Base-by-base conservation (phyloP, 345 rosid genomes). In the Populus deltoides region DNA sequence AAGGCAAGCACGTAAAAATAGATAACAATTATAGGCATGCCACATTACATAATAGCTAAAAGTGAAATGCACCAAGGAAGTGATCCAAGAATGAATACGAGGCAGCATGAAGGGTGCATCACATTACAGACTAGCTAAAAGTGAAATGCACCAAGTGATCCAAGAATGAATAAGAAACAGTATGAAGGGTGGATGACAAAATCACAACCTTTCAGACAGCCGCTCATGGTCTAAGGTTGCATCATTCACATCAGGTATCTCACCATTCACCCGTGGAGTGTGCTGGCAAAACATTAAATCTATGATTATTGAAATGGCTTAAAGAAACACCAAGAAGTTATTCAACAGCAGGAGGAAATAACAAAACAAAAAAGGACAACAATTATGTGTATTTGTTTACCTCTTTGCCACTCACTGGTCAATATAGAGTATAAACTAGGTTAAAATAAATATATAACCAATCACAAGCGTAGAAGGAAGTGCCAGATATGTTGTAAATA, bases 181-280 rank as follows among this genome's bases (percentile, higher is more conserved):
- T 36, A 65, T 53, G 49, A 8, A 69, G 18, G 45, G 75, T 13
- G 67, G 35, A 63, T 66, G 75, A 65, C 18, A 77, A 74, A 75
- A 76, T 75, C 66, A 80, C 66, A 78, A 93, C 99, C 99, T 95
- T 88, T 85, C 93, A 86, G 96, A 95, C 61, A 95, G 90, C n/a
- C 93, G 89, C 82, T 85, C 94, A 82, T 95, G 99, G 84, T 95
- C 96, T 80, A 93, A 83, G 74, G 90, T 86, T 81, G 99, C 99
- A 81, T 95, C 96, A 81, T 86, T 90, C 69, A 87, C 88, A 80
- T 92, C 94, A 8, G 99, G 98, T 77, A 93, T 92, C 80, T 86
- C 76, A 63, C 89, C 90, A 86, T 92, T 93, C 68, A 95, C 78
- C 77, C 97, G 90, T 53, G 99, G 99, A 55, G 94, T 93, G 81